Evolutionary conservation across 257 asterid genomes (phyloP).

Genomic region (Petrea volubilis): DNA sequence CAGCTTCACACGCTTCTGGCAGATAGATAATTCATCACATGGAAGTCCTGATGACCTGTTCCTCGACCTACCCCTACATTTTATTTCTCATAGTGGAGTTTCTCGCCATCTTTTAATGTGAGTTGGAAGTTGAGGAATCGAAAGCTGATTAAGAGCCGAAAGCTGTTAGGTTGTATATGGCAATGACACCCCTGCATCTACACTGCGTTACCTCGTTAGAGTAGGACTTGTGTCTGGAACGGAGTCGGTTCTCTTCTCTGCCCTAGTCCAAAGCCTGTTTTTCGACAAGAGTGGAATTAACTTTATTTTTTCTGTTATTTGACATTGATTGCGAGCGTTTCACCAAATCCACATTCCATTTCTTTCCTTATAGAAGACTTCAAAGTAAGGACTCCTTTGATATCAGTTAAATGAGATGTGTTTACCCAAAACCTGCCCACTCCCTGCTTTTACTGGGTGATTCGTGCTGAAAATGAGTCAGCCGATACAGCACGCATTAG

Average conservation of each 20-base stretch:
- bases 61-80: constrained; percentile 11
- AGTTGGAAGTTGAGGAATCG: constrained; percentile 7
- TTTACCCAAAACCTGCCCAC: background rate
- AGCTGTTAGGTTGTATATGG: constrained; percentile 1
- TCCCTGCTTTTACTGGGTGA: background rate
- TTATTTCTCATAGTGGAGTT: constrained; percentile 1
- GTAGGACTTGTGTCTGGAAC: background rate
- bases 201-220: background rate
- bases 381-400: background rate
- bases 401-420: background rate
- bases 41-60: constrained; percentile 34
- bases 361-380: background rate
- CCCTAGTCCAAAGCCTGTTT: background rate
- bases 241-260: background rate
- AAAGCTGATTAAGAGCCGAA: background rate
- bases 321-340: background rate
- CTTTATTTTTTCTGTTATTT: background rate
- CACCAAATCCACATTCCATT: background rate
- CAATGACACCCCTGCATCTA: background rate
- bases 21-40: constrained; percentile 42
- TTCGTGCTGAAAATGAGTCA: background rate
- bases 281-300: background rate
- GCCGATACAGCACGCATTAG: background rate
- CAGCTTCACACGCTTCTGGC: constrained; percentile 43
- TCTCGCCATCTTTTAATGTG: constrained; percentile 1